Conservation (phyloP, 192 early-diverging fungal genomes). For the Mortierella claussenii region DNA sequence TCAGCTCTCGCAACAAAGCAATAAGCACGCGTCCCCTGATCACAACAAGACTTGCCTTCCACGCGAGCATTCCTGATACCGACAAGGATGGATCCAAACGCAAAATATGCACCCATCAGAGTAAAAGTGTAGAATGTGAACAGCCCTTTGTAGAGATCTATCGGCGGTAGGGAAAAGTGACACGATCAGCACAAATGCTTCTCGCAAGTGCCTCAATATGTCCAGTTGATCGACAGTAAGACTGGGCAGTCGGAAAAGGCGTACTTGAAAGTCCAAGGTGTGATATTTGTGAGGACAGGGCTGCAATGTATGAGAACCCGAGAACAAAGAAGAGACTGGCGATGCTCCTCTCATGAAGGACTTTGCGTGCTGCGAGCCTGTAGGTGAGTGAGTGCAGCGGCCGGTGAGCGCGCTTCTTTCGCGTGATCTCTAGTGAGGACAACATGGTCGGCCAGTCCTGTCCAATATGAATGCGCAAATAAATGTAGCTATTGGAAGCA, state of each 20-base stretch:
- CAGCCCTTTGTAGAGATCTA: conserved; percentile 23
- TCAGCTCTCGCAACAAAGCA: background rate
- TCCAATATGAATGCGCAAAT: no score
- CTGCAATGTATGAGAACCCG: conserved; percentile 29
- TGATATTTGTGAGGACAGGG: conserved; percentile 21
- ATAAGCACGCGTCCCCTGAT: background rate
- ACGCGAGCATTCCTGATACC: conserved; percentile 38
- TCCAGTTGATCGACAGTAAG: no score
- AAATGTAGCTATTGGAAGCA: no score
- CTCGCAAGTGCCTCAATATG: no score
- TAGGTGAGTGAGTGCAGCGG: conserved; percentile 41
- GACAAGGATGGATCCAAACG: conserved; percentile 26
- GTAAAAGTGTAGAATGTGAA: conserved; percentile 20
- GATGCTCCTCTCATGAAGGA: conserved; percentile 25
- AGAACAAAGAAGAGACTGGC: conserved; percentile 24
- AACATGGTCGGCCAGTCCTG: background rate
- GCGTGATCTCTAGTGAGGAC: conserved; percentile 32
- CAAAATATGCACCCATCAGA: conserved; percentile 17
- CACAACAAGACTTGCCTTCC: conserved; percentile 14
- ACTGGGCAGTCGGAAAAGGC: background rate
- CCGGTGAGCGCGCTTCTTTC: conserved; percentile 36
- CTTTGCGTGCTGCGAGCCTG: conserved; percentile 31
- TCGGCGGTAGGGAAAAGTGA: background rate
- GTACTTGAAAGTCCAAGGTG: conserved; percentile 21
- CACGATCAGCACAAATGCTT: background rate